Base-by-base conservation (phyloP, 2,329 filamentous ascomycete genomes). In the Penicillium paneum region DNA sequence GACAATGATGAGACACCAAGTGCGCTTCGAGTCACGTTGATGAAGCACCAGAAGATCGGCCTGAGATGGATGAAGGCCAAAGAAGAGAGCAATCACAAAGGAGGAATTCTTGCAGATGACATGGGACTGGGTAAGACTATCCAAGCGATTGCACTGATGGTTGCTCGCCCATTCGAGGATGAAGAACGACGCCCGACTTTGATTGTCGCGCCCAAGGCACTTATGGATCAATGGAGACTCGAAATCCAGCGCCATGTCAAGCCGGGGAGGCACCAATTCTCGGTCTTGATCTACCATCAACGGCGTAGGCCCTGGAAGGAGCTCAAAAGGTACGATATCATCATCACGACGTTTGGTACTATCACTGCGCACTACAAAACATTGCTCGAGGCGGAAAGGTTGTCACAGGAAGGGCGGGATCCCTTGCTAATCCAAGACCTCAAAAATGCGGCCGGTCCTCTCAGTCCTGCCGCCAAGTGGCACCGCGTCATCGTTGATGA, bases 51-150 rank as follows among this genome's bases (percentile, higher is more conserved):
- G 67, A 86, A 89, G 63, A 76, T 93, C 17, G 90, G 88, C 3
- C 71, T 93, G 35, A 81, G 84, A 1, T 94, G 90, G 90, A 82
- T 94, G 75, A 85, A 85, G 64, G 81, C 83, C 7, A 89, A 87
- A 78, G 90, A 93, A 70, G 79, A 83, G 53, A 85, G 89, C 8
- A 79, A 76, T 2, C 84, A 86, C 49, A 91, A 88, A 64, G 89
- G 89, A 17, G 87, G 89, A 21, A 90, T 93, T 52, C 77, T 92
- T 24, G 88, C 86, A 1, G 88, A 91, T 64, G 88, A 91, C 59
- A 94, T 93, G 90, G 90, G 90, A 8, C 76, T 93, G 11, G 90
- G 90, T 8, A 93, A 94, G 73, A 93, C 90, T 0, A 87, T 96
- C 24, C 90, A 93, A 57, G 87, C 89, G 5, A 78, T 97, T 21